Percentiles rank a stretch among this genome's conserved stretches.
These are phyloP conservation scores for Vitis vinifera DNA, from an alignment of 164 flowering plant genomes.

Conservation along the genomic window DNA sequence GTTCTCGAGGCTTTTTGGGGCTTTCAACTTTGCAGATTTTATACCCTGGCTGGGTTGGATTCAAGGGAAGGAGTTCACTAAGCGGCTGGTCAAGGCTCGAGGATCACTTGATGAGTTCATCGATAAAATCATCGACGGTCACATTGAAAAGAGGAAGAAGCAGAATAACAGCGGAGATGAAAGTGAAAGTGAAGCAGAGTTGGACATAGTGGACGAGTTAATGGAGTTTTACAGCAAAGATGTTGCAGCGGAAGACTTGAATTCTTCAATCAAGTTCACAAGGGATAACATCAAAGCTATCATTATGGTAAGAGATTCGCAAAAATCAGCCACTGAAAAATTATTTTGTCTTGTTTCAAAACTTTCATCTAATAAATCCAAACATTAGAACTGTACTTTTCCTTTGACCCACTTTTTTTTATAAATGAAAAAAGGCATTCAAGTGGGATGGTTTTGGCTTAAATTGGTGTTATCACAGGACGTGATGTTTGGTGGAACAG, in stretches of 20 bases:
- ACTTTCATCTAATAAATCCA: no score
- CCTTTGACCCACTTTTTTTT: background rate
- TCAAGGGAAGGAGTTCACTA: constrained; percentile 57
- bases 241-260: constrained; percentile 39
- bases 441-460: no score
- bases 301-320: constrained; percentile 57
- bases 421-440: no score
- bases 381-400: no score
- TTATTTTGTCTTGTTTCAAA: no score
- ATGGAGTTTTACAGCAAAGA: constrained; percentile 55
- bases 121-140: constrained; percentile 66
- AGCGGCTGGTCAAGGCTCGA: constrained; percentile 51
- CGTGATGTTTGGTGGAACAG: constrained; percentile 92
- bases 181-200: constrained; percentile 5
- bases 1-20: constrained; percentile 77
- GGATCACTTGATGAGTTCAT: constrained; percentile 57
- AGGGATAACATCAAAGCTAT: constrained; percentile 81
- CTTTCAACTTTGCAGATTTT: constrained; percentile 74
- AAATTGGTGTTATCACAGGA: constrained; percentile 38
- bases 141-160: constrained; percentile 27
- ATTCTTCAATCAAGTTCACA: constrained; percentile 48
- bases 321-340: no score
- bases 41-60: constrained; percentile 56
- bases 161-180: background rate
- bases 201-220: constrained; percentile 79